These are phyloP conservation scores for Aspergillus intermedius DNA, from an alignment of 2,329 filamentous ascomycete species.

Conservation along the genomic window DNA sequence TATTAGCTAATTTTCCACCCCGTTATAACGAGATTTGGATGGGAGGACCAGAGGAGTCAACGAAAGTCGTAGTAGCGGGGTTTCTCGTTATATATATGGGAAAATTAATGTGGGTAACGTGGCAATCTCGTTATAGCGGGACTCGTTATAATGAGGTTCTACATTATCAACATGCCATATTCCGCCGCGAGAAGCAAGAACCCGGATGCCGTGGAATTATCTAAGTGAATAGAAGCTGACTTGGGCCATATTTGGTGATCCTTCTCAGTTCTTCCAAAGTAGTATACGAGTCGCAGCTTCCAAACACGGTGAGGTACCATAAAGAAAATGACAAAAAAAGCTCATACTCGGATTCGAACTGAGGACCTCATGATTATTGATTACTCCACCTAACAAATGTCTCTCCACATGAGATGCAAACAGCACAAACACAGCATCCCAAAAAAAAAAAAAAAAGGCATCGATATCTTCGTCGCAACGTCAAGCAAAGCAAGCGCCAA, in stretches of 20 bases:
- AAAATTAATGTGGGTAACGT: not conserved
- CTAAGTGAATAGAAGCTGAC: no score
- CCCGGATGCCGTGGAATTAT: no score
- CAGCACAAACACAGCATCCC: constrained; percentile 10
- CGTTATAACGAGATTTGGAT: not conserved
- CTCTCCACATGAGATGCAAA: not conserved
- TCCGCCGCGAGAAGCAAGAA: no score
- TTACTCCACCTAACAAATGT: no score
- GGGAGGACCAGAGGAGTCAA: not conserved
- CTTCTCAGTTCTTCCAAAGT: no score
- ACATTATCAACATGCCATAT: not conserved
- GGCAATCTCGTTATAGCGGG: not conserved
- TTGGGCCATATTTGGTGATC: no score
- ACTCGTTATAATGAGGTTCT: not conserved
- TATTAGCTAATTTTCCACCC: not conserved
- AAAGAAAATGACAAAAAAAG: no score
- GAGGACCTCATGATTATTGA: no score
- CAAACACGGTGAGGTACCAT: no score
- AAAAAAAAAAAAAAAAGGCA: constrained; percentile 13
- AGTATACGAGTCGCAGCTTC: no score
- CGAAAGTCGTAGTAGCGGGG: not conserved
- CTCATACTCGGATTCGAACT: no score
- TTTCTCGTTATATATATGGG: not conserved
- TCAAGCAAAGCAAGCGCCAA: not conserved
- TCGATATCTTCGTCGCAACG: not conserved